phyloP scores from a whole-genome alignment of 228 moss, liverwort and hornwort genomes.

The Sphagnum magellanicum region DNA sequence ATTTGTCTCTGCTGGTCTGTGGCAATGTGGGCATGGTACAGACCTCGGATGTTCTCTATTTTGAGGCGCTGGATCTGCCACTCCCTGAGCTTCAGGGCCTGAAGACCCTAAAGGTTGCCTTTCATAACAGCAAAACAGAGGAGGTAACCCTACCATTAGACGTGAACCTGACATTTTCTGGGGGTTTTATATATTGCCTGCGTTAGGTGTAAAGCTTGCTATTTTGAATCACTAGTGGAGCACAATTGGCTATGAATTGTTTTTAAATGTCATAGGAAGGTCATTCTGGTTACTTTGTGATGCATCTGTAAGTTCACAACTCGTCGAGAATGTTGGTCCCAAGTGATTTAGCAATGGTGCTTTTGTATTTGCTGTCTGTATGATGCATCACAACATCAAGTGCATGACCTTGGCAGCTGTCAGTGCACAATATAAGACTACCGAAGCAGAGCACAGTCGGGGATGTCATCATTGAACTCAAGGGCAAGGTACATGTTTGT shows the following conservation, averaged over 20 bases:
- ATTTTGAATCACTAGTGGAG: too few relatives aligned
- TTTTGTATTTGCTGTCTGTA: background rate
- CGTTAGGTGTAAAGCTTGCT: too few relatives aligned
- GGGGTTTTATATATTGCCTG: too few relatives aligned
- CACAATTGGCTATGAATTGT: too few relatives aligned
- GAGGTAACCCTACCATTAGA: conserved; percentile 43
- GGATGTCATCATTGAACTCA: conserved; percentile 93
- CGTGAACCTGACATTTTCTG: too few relatives aligned
- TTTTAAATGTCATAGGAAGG: too few relatives aligned
- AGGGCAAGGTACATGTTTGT: conserved; percentile 59
- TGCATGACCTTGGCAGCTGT: conserved; percentile 43
- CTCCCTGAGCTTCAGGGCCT: conserved; percentile 91
- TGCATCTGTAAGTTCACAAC: too few relatives aligned
- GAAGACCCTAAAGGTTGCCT: conserved; percentile 68
- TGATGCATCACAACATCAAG: background rate
- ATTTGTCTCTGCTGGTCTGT: too few relatives aligned
- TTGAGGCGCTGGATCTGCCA: conserved; percentile 68
- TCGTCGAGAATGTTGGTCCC: too few relatives aligned
- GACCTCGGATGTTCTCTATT: conserved; percentile 89
- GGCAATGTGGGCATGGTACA: conserved; percentile 12
- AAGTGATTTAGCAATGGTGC: background rate
- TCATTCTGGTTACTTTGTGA: too few relatives aligned
- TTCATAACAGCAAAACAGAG: conserved; percentile 73
- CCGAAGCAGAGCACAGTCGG: conserved; percentile 99
- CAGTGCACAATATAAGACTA: conserved; percentile 78